These are phyloP conservation scores for Botryotinia convoluta DNA, from an alignment of 2,329 filamentous ascomycete species.

Conservation along the genomic window DNA sequence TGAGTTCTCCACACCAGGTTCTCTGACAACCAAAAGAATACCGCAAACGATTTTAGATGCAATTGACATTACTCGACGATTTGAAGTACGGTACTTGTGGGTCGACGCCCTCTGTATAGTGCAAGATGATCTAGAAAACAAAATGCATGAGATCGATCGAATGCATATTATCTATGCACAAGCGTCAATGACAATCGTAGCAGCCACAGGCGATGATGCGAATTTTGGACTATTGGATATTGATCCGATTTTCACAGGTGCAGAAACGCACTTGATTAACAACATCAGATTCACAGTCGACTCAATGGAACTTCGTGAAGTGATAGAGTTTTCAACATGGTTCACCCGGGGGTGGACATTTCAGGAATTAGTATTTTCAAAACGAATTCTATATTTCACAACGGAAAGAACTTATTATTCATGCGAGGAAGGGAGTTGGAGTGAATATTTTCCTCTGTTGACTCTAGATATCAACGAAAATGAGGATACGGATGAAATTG, in stretches of 20 bases:
- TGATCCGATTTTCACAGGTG: neutral
- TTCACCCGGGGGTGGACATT: slow-evolving; percentile 29
- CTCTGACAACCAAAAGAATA: neutral
- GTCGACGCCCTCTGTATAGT: slow-evolving; percentile 28
- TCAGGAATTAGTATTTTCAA: slow-evolving; percentile 31
- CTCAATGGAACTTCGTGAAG: neutral
- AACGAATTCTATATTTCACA: slow-evolving; percentile 28
- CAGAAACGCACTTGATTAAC: neutral
- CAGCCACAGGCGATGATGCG: neutral
- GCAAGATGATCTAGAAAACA: slow-evolving; percentile 22
- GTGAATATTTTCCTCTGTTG: neutral
- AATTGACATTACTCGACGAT: slow-evolving; percentile 15
- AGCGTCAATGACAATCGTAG: slow-evolving; percentile 21
- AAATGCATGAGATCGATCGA: slow-evolving; percentile 15
- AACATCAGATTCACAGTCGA: neutral
- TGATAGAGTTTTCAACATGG: slow-evolving; percentile 1
- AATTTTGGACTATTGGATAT: neutral
- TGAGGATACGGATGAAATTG: neutral
- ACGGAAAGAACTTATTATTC: slow-evolving; percentile 29
- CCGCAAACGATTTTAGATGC: slow-evolving; percentile 23
- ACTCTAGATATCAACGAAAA: neutral
- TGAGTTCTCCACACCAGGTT: neutral
- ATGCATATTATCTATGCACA: slow-evolving; percentile 22
- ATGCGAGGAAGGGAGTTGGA: slow-evolving; percentile 22
- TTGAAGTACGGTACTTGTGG: slow-evolving; percentile 23